These are phyloP conservation scores for Rubia peregrina DNA, from an alignment of 305 asterid genomes.

Conservation along the genomic window DNA sequence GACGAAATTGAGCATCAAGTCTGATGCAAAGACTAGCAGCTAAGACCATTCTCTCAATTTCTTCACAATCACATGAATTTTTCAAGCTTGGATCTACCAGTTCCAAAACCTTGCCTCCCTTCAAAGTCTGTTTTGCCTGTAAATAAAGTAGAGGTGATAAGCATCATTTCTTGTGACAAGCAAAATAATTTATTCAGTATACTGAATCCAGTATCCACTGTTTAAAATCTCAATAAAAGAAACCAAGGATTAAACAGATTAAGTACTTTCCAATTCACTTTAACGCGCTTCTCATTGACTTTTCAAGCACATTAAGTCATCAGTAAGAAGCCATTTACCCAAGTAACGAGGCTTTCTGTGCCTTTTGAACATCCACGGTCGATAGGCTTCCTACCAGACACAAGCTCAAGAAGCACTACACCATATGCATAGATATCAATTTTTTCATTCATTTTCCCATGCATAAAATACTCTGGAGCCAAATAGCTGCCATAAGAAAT, in stretches of 20 bases:
- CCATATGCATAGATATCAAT: conserved; percentile 90
- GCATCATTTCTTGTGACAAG: neutral
- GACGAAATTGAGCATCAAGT: conserved; percentile 59
- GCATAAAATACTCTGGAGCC: conserved; percentile 87
- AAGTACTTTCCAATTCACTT: neutral
- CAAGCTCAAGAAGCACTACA: conserved; percentile 83
- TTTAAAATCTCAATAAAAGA: neutral
- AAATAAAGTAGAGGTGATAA: conserved; percentile 3
- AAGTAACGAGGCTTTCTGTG: conserved; percentile 71
- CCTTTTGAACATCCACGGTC: conserved; percentile 55
- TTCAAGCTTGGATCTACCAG: conserved; percentile 52
- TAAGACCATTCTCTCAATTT: conserved; percentile 55
- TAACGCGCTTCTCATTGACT: neutral
- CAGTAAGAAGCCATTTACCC: conserved; percentile 46
- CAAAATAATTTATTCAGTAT: neutral
- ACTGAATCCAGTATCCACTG: neutral
- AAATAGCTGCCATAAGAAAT: conserved; percentile 48
- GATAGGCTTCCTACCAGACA: conserved; percentile 80
- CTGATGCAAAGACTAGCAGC: conserved; percentile 79
- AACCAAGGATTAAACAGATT: neutral
- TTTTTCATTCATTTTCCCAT: conserved; percentile 64
- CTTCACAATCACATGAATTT: conserved; percentile 38
- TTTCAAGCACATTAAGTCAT: neutral
- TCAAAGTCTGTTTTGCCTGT: conserved; percentile 66
- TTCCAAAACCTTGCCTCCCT: conserved; percentile 42